Percentiles rank a stretch among this genome's conserved stretches.
Conservation (phyloP, 495 filamentous ascomycete species). For the Neurospora sp. region DNA sequence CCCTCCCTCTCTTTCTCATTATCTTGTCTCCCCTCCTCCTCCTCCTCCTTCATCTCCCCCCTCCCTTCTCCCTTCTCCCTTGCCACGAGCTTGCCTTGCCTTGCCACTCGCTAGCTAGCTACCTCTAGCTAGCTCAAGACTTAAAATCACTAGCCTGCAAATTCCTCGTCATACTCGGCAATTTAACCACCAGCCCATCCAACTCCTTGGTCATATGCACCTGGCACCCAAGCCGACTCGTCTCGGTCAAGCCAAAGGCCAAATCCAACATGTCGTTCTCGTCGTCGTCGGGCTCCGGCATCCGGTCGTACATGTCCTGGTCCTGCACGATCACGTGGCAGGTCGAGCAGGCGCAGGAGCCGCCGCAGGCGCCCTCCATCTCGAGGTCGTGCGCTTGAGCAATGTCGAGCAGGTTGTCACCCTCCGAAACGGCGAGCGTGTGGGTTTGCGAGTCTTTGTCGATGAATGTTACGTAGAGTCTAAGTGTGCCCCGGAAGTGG, state of each 20-base stretch:
- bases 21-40: too few relatives aligned
- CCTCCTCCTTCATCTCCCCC: too few relatives aligned
- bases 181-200: conserved; percentile 71
- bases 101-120: too few relatives aligned
- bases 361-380: conserved; percentile 97
- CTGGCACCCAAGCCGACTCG: conserved; percentile 91
- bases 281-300: conserved; percentile 88
- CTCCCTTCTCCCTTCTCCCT: too few relatives aligned
- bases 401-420: conserved; percentile 89
- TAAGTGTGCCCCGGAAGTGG: conserved; percentile 19
- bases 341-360: conserved; percentile 92
- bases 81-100: too few relatives aligned
- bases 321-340: conserved; percentile 92
- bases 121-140: not conserved
- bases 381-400: conserved; percentile 91
- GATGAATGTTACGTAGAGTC: conserved; percentile 83
- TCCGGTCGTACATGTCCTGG: conserved; percentile 77
- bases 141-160: conserved; percentile 89
- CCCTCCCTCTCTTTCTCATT: too few relatives aligned
- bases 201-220: conserved; percentile 83
- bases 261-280: conserved; percentile 99
- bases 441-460: conserved; percentile 79
- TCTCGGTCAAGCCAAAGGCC: conserved; percentile 93
- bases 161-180: conserved; percentile 93
- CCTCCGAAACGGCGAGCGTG: conserved; percentile 68